These are phyloP conservation scores for Aspergillus sp. DNA, from an alignment of 2,329 filamentous ascomycete species.

Conservation along the genomic window DNA sequence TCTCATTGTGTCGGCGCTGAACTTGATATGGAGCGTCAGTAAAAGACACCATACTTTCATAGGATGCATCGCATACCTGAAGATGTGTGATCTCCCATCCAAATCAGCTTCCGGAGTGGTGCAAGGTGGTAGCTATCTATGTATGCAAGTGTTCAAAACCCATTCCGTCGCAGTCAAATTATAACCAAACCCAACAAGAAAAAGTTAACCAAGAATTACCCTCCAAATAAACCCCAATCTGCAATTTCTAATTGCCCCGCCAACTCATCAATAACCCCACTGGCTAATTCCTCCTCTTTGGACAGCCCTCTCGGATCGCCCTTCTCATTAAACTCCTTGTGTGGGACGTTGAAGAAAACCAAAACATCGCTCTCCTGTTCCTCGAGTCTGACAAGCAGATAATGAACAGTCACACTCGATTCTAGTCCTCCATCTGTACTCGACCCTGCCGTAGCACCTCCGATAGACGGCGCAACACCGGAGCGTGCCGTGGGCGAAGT, in stretches of 20 bases:
- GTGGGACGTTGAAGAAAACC: constrained; percentile 84
- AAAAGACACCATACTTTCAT: background rate
- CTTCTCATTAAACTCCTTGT: constrained; percentile 70
- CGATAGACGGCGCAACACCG: constrained; percentile 14
- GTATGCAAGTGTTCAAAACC: background rate
- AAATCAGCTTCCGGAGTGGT: background rate
- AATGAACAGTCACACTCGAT: constrained; percentile 64
- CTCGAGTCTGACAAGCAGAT: constrained; percentile 75
- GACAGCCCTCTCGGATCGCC: constrained; percentile 68
- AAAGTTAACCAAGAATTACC: constrained; percentile 14
- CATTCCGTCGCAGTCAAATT: background rate
- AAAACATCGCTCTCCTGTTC: constrained; percentile 76
- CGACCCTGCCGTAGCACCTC: constrained; percentile 19
- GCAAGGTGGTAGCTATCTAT: background rate
- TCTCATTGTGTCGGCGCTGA: background rate
- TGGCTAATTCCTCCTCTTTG: constrained; percentile 59
- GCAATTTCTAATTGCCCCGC: constrained; percentile 73
- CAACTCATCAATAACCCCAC: constrained; percentile 47
- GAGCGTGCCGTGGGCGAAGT: constrained; percentile 17
- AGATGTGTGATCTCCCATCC: background rate
- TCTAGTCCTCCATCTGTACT: constrained; percentile 21
- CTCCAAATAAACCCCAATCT: constrained; percentile 74
- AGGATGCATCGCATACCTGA: background rate
- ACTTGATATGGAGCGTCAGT: background rate
- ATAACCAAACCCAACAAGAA: background rate